Evolutionary conservation across 2,329 filamentous ascomycete genomes (phyloP).

Genomic region (Dactylonectria macrodidyma): DNA sequence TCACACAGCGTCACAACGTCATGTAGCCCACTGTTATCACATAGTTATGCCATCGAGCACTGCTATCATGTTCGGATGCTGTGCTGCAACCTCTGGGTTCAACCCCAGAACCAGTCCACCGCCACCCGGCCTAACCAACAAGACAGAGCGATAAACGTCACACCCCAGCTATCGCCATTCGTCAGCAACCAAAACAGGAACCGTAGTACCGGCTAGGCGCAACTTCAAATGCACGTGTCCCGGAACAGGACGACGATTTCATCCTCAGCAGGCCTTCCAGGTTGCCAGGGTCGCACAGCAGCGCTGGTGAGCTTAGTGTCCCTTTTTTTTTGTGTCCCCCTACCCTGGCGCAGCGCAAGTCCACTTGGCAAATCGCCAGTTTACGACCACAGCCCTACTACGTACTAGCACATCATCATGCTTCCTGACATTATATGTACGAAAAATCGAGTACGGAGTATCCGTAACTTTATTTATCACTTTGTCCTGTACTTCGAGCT

Average conservation of each 20-base stretch:
- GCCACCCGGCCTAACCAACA: not conserved
- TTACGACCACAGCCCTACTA: conserved; percentile 16
- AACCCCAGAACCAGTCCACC: conserved; percentile 12
- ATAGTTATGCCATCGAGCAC: not conserved
- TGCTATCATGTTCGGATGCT: not conserved
- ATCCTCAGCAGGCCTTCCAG: conserved; percentile 14
- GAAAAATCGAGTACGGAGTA: no score
- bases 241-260: conserved; percentile 17
- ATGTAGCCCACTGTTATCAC: not conserved
- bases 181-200: conserved; percentile 6
- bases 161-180: conserved; percentile 8
- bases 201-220: conserved; percentile 11
- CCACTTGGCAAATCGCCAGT: conserved; percentile 21
- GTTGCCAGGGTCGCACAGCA: conserved; percentile 14
- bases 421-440: not conserved
- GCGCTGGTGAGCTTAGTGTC: not conserved
- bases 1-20: not conserved
- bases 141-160: conserved; percentile 16
- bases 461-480: no score
- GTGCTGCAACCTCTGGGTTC: not conserved
- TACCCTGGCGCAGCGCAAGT: not conserved
- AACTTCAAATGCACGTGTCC: conserved; percentile 6
- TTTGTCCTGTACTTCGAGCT: not conserved
- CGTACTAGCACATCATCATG: not conserved
- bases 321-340: conserved; percentile 10